Base-by-base conservation (phyloP, 2,329 filamentous ascomycete genomes). In the Rutstroemia sydowiana region DNA sequence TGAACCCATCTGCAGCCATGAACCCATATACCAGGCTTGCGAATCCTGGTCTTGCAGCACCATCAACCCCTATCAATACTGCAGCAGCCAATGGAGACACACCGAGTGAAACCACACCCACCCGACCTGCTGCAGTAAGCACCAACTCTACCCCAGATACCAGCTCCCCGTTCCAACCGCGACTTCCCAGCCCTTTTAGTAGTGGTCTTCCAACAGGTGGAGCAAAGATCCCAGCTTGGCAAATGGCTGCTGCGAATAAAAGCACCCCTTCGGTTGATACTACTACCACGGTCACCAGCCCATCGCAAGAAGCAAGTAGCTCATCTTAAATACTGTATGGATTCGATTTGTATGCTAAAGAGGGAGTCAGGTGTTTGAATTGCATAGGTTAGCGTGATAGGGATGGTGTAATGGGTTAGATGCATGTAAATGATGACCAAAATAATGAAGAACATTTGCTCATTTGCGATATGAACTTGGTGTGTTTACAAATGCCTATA, bases 201-300 rank as follows among this genome's bases (percentile, higher is more conserved):
- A 72, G 76, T 54, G 71, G 75, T 52, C 71, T 73, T 56, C 68
- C 76, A 34, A 63, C 68, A 13, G 71, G 70, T 31, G 82, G 78
- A 69, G 85, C 85, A 10, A 82, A 85, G 10, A 91, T 91, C 59
- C 87, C 87, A 4, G 80, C 85, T 4, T 91, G 87, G 87, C 87
- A 91, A 70, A 78, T 88, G 75, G 84, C 85, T 44, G 82, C 83
- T 65, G 74, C 81, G 30, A 82, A 77, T 61, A 80, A 77, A 68
- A 63, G 53, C 34, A 51, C 60, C 31, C 56, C 45, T 42, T 52
- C 61, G 18, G 50, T 53, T 3, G 58, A 58, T 18, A 54, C 55
- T 26, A 55, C 57, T 42, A 55, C 52, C 16, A 54, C 51, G 34
- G n/a, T 28, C 1, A 53, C 48, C 26, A 61, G 53, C 44, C 57